A percentile compares a stretch with the other conserved stretches of the same genome.
These are phyloP conservation scores for Metschnikowia colocasiae DNA, from an alignment of 805 yeast genomes.

Conservation along the genomic window DNA sequence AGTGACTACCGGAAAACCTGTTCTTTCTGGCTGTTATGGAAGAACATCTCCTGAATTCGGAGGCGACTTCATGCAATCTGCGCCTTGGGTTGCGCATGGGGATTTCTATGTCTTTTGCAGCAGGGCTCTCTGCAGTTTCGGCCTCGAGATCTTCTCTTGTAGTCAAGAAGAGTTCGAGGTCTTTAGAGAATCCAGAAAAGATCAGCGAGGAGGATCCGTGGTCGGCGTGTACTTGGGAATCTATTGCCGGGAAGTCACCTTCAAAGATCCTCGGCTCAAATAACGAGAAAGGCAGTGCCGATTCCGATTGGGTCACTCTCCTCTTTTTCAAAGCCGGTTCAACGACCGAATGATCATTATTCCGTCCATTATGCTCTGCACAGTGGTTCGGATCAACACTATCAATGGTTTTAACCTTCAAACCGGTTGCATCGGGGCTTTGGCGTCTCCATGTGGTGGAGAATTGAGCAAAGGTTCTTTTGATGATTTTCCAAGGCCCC, in stretches of 20 bases:
- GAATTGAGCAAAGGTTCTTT: conserved; percentile 11
- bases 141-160: background rate
- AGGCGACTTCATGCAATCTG: conserved; percentile 1
- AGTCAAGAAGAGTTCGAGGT: background rate
- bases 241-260: background rate
- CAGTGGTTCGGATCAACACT: background rate
- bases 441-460: conserved; percentile 4
- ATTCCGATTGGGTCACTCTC: background rate
- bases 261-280: background rate
- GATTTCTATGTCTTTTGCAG: background rate
- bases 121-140: background rate
- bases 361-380: background rate
- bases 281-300: background rate
- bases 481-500: conserved; percentile 12
- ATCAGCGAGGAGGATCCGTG: conserved; percentile 1
- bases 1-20: conserved; percentile 1
- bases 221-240: background rate
- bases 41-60: background rate
- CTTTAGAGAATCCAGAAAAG: background rate
- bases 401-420: background rate
- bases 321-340: conserved; percentile 2
- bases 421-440: background rate
- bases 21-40: background rate
- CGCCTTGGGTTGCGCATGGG: conserved; percentile 4
- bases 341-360: background rate